phyloP scores from a whole-genome alignment of 2,329 filamentous ascomycete genomes.

The Magnaporthales sp. region DNA sequence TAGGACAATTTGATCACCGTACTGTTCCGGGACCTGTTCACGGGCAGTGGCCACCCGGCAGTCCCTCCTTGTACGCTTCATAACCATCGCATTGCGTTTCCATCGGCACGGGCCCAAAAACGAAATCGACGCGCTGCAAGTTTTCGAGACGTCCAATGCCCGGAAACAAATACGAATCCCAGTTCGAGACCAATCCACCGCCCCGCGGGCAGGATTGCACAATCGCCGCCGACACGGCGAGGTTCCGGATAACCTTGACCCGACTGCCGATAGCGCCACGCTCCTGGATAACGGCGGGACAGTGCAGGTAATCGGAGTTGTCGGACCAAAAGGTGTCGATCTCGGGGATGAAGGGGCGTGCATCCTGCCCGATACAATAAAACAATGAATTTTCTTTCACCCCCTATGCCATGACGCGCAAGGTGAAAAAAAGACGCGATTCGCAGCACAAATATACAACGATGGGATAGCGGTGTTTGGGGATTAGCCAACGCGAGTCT shows the following conservation, averaged over 20 bases:
- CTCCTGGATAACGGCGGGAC: not conserved
- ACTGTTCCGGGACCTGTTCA: not conserved
- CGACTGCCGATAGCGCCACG: not conserved
- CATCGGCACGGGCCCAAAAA: not conserved
- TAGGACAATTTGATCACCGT: not conserved
- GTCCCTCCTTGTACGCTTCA: not conserved
- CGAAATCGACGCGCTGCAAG: not conserved
- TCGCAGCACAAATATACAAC: not conserved
- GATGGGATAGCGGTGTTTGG: not conserved
- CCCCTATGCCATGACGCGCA: not conserved
- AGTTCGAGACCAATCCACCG: not conserved
- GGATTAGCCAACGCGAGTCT: not conserved
- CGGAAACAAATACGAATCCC: not conserved
- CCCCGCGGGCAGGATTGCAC: not conserved
- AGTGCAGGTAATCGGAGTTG: not conserved
- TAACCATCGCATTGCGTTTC: conserved; percentile 1
- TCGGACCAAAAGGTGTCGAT: not conserved
- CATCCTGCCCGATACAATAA: not conserved
- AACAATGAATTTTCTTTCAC: not conserved
- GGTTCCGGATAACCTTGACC: not conserved
- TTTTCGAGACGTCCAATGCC: not conserved
- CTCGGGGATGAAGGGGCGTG: not conserved
- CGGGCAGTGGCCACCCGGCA: not conserved
- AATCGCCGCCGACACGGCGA: not conserved
- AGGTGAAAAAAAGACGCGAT: not conserved